Base-by-base conservation (phyloP, 345 rosid genomes). In the sweet orange (Citrus sinensis) region DNA sequence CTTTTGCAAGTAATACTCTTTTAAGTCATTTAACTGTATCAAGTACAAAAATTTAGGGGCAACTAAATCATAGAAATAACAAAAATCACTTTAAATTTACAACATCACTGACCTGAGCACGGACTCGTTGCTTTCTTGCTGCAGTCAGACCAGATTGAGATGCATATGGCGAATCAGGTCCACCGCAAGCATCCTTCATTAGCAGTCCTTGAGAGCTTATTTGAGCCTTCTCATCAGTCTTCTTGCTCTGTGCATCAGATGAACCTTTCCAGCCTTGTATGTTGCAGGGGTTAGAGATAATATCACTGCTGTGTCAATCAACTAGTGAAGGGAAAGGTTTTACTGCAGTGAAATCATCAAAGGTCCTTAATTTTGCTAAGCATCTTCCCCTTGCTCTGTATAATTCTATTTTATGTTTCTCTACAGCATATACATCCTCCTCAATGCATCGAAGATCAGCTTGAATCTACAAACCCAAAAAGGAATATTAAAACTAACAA, bases 1-100 rank as follows among this genome's bases (percentile, higher is more conserved):
- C 80, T 87, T 89, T 76, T 89, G 90, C 72, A 87, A 84, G 83
- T 88, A 88, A 79, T 84, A 87, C 56, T 86, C 90, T 82, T 87
- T 88, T 46, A 90, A 87, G 71, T 87, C 91, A 77, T 73, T 83
- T 73, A 90, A 87, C 89, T 90, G 88, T 40, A 62, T 56, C 24
- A 71, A 83, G 51, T 34, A 76, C 67, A 27, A 22, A 59, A 5
- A 37, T 35, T 35, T 59, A 19, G 16, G 40, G 24, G 13, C 22
- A 40, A 37, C 46, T 58, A 24, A 6, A 40, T 54, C 9, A 42
- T 46, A 74, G 27, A 42, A 61, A 24, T 9, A 62, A 6, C 25
- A 35, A 35, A 68, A 35, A 4, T 56, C 37, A 5, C 40, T 67
- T 39, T 35, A 59, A 70, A 70, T 63, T 60, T 63, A 59, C 66